Conservation (phyloP, 805 yeast species). For the Wickerhamia fluorescens region DNA sequence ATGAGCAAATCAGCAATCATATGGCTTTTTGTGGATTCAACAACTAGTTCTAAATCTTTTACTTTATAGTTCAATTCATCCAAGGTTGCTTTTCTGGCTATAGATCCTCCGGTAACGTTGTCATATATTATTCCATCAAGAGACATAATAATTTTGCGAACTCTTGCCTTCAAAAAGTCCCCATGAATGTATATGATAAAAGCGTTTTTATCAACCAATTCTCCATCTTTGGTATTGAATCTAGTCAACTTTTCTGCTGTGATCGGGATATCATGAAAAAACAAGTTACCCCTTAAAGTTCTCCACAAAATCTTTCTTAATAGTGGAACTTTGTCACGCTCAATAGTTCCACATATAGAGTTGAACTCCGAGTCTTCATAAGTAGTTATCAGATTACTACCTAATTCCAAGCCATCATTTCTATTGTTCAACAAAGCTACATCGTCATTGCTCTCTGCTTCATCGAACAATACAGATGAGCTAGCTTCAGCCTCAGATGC, state of each 20-base stretch:
- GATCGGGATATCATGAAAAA: slow-evolving; percentile 33
- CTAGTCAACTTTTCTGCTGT: slow-evolving; percentile 11
- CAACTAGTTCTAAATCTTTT: slow-evolving; percentile 26
- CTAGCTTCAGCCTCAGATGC: neutral
- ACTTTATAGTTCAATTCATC: slow-evolving; percentile 26
- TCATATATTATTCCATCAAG: slow-evolving; percentile 33
- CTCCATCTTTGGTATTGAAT: slow-evolving; percentile 7
- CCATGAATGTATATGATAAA: slow-evolving; percentile 37
- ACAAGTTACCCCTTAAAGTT: slow-evolving; percentile 36
- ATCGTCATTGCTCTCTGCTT: slow-evolving; percentile 21
- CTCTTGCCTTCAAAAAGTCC: slow-evolving; percentile 27
- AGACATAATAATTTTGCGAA: slow-evolving; percentile 28
- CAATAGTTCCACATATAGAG: slow-evolving; percentile 30
- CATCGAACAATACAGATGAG: slow-evolving; percentile 3
- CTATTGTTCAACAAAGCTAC: slow-evolving; percentile 20
- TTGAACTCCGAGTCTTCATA: slow-evolving; percentile 18
- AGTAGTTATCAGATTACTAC: slow-evolving; percentile 14
- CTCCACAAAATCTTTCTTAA: slow-evolving; percentile 37
- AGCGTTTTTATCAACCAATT: slow-evolving; percentile 24
- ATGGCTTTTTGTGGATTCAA: slow-evolving; percentile 27
- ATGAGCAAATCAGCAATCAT: slow-evolving; percentile 30
- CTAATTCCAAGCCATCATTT: slow-evolving; percentile 15
- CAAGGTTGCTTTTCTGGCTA: slow-evolving; percentile 18
- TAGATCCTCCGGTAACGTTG: slow-evolving; percentile 26
- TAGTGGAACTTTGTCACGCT: slow-evolving; percentile 27